Evolutionary conservation across 78 protist genomes (phyloP), one percentile per base, ranked within the genome.

Genomic region (Dictyostelium citrinum): DNA sequence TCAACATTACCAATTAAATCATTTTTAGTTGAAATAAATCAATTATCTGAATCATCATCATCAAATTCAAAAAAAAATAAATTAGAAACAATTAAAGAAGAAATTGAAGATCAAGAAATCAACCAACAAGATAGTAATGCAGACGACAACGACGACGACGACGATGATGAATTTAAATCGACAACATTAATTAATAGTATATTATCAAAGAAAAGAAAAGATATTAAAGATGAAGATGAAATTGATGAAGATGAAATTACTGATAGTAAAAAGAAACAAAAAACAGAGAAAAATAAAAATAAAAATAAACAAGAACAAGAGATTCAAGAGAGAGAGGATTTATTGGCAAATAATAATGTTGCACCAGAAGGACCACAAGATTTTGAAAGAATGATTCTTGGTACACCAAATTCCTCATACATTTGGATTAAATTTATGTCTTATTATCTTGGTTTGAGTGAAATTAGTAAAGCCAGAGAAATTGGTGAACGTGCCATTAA

Each of bases 361-460:
- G 78, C 76, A 24, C 97, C 99, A 24, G 90, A 84, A 74, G 90
- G 96, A 2, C 95, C 95, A 16, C 97, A 90, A 33, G 99, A 98
- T 78, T 98, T 95, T 61, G 99, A 99, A 81, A 49, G 99, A 31
- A 82, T 98, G 45, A 55, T 99, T 35, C 24, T 98, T 7, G 96
- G 91, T 33, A 43, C 96, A 67, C 99, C 99, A 20, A 46, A 93
- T 93, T 76, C 93, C 3, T 78, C 97, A 20, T 96, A 51, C 37
- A 14, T 97, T 71, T 99, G 99, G 99, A 83, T 97, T 31, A 41
- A 96, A 76, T 98, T 94, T 95, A 98, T 98, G 98, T 96, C 99
- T 1, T 94, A 80, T 84, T 91, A 83, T 81, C 24, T 81, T 39
- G 33, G 90, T 17, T 16, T 92, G 22, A 31, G 94, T 24, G 98